These are phyloP conservation scores for Candolleomyces efflorescens DNA, from an alignment of 768 basidiomycete genomes.

Conservation along the genomic window DNA sequence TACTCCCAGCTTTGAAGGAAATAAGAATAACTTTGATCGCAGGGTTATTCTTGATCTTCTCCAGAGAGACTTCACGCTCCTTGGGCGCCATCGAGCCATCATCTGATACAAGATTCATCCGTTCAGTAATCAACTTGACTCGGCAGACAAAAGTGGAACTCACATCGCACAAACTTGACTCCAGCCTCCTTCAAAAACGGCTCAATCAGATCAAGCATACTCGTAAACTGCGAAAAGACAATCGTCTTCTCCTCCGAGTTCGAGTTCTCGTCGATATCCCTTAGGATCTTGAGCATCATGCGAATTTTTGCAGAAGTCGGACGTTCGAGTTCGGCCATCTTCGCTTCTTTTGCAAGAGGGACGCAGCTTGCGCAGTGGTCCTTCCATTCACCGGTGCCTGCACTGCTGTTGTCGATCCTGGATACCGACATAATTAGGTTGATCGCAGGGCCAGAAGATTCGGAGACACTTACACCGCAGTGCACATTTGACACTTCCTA, in stretches of 20 bases:
- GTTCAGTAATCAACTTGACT: too few relatives aligned
- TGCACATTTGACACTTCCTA: conserved; percentile 79
- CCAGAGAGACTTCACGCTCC: conserved; percentile 71
- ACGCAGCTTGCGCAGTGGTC: conserved; percentile 60
- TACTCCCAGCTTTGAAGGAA: conserved; percentile 94
- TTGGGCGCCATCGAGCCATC: conserved; percentile 82
- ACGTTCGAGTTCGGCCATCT: conserved; percentile 46
- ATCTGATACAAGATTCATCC: too few relatives aligned
- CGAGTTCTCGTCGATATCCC: conserved; percentile 55
- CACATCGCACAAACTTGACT: conserved; percentile 81
- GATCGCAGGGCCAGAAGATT: conserved; percentile 22
- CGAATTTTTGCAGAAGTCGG: conserved; percentile 84
- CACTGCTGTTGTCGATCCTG: conserved; percentile 37
- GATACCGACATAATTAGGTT: conserved; percentile 1
- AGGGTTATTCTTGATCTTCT: conserved; percentile 61
- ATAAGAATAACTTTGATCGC: conserved; percentile 78
- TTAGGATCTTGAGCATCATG: conserved; percentile 72
- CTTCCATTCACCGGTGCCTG: conserved; percentile 33
- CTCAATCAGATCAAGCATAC: conserved; percentile 81
- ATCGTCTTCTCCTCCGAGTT: conserved; percentile 83
- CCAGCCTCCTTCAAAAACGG: conserved; percentile 71
- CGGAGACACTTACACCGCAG: conserved; percentile 40
- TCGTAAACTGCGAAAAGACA: conserved; percentile 92
- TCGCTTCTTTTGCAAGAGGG: conserved; percentile 45
- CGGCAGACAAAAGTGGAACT: too few relatives aligned